A percentile compares a stretch with the other conserved stretches of the same genome.
Conservation (phyloP, 176 grass and related monocot genomes). For the Carex littledalei region DNA sequence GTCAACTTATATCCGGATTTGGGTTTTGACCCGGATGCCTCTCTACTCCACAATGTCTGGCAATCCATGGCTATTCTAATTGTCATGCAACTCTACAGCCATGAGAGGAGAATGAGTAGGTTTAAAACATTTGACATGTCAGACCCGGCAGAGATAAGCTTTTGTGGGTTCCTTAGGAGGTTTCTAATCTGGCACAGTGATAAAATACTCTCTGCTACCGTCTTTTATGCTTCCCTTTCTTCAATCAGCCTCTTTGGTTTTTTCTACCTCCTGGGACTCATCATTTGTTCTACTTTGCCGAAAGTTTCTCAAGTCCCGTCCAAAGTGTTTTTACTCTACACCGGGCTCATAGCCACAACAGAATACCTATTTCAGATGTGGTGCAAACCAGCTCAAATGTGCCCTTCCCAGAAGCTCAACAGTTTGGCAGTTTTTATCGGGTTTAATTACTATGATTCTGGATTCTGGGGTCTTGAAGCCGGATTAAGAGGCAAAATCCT, state of each 20-base stretch:
- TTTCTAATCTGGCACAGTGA: slow-evolving; percentile 93
- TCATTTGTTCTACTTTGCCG: slow-evolving; percentile 67
- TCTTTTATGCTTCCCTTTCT: slow-evolving; percentile 88
- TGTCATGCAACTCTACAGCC: slow-evolving; percentile 99
- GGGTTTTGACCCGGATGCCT: slow-evolving; percentile 75
- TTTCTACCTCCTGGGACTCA: slow-evolving; percentile 78
- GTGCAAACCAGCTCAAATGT: slow-evolving; percentile 86
- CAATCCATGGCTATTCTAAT: slow-evolving; percentile 82
- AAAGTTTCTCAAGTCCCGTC: slow-evolving; percentile 90
- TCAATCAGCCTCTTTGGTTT: slow-evolving; percentile 82
- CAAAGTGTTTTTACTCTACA: slow-evolving; percentile 83
- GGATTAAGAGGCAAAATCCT: slow-evolving; percentile 83
- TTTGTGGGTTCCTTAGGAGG: slow-evolving; percentile 78
- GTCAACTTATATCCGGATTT: slow-evolving; percentile 78
- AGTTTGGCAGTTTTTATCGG: slow-evolving; percentile 67
- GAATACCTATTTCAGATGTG: slow-evolving; percentile 97
- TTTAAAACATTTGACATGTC: slow-evolving; percentile 60
- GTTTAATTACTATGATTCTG: slow-evolving; percentile 75
- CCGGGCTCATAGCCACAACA: slow-evolving; percentile 66
- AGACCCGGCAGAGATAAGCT: slow-evolving; percentile 57
- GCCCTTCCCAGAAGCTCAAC: slow-evolving; percentile 64
- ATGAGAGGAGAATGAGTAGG: slow-evolving; percentile 86
- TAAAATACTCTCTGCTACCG: slow-evolving; percentile 70
- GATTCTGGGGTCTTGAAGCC: slow-evolving; percentile 84
- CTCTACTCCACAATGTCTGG: slow-evolving; percentile 87